Evolutionary conservation across 108 stramenopile genomes (phyloP).

Genomic region (Aureococcus anophagefferens): DNA sequence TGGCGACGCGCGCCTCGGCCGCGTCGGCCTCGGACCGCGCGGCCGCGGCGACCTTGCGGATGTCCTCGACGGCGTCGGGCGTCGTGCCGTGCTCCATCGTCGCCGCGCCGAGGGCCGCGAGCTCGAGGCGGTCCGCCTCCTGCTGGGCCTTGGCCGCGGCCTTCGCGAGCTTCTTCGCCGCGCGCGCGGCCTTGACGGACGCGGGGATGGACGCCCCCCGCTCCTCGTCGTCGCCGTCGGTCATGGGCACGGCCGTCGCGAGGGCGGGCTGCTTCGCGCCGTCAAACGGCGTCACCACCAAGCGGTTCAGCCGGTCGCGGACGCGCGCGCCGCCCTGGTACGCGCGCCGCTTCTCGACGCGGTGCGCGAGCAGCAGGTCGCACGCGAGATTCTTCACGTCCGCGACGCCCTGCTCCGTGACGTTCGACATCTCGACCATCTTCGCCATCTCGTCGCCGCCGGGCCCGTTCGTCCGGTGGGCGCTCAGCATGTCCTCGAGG

Average conservation of each 20-base stretch:
- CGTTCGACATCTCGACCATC: constrained; percentile 84
- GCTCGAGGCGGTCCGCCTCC: constrained; percentile 44
- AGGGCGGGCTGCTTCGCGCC: neutral
- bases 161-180: neutral
- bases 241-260: neutral
- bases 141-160: constrained; percentile 32
- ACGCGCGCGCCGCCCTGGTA: neutral
- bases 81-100: constrained; percentile 40
- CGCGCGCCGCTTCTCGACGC: constrained; percentile 60
- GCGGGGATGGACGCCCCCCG: neutral
- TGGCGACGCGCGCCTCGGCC: constrained; percentile 20
- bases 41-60: neutral
- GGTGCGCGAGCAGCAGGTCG: constrained; percentile 78
- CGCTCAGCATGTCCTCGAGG: constrained; percentile 47
- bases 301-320: neutral
- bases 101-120: constrained; percentile 2
- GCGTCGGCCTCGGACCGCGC: neutral
- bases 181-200: neutral
- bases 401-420: constrained; percentile 82
- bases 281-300: neutral
- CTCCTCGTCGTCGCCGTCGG: constrained; percentile 36
- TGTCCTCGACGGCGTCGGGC: neutral
- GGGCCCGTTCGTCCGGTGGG: neutral
- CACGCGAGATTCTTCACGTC: constrained; percentile 83
- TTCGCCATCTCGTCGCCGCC: constrained; percentile 54